phyloP scores from a whole-genome alignment of 352 stramenopile genomes.

The Aphanomyces astaci region DNA sequence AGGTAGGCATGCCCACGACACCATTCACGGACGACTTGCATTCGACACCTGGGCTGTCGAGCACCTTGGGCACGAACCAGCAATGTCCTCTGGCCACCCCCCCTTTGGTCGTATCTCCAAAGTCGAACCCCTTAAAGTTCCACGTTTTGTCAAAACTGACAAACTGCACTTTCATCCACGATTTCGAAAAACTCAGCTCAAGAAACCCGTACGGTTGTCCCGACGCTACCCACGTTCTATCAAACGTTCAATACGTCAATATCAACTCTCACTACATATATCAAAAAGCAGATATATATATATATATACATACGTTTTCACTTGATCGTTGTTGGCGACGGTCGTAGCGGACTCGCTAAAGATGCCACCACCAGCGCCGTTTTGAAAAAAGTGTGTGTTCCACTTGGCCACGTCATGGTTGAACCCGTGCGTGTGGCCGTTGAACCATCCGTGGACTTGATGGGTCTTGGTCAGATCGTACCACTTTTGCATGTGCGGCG shows the following conservation, averaged over 20 bases:
- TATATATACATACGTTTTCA: too few relatives aligned
- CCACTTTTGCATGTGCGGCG: constrained; percentile 84
- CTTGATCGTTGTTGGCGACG: too few relatives aligned
- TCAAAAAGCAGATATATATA: too few relatives aligned
- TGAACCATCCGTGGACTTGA: constrained; percentile 72
- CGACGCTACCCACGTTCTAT: constrained; percentile 50
- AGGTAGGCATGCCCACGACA: neutral
- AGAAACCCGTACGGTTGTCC: constrained; percentile 75
- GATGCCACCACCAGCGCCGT: constrained; percentile 77
- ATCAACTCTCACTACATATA: too few relatives aligned
- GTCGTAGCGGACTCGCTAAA: constrained; percentile 44
- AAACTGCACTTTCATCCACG: constrained; percentile 68
- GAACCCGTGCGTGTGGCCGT: constrained; percentile 82
- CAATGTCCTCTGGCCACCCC: constrained; percentile 61
- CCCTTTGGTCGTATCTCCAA: constrained; percentile 16
- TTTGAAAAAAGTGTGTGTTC: constrained; percentile 84
- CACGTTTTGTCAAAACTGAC: constrained; percentile 59
- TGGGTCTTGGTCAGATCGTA: constrained; percentile 74
- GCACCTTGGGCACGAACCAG: constrained; percentile 40
- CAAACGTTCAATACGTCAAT: too few relatives aligned
- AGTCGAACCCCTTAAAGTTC: constrained; percentile 42
- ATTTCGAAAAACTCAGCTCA: constrained; percentile 38
- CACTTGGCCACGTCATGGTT: constrained; percentile 83
- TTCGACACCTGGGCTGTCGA: neutral
- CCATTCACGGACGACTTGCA: constrained; percentile 17